Conservation (phyloP, 345 rosid species). For the Stellera chamaejasme region DNA sequence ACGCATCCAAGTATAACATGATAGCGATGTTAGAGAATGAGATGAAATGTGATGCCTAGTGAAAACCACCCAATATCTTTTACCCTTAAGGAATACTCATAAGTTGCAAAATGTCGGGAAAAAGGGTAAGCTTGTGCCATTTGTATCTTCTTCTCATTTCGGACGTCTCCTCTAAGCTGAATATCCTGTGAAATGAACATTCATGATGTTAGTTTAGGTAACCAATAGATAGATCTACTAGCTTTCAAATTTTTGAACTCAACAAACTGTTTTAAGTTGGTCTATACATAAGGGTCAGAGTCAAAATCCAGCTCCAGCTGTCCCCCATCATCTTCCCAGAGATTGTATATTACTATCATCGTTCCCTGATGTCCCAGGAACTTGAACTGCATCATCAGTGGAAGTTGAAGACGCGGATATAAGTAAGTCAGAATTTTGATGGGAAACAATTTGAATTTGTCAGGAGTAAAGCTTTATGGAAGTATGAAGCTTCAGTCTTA, state of each 20-base stretch:
- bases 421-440: too few species aligned
- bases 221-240: background rate
- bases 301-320: slow-evolving; percentile 64
- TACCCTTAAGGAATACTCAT: slow-evolving; percentile 68
- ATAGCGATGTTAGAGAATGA: too few species aligned
- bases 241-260: background rate
- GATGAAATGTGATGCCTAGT: too few species aligned
- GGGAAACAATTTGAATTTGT: background rate
- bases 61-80: too few species aligned
- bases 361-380: slow-evolving; percentile 43
- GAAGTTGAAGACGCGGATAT: background rate
- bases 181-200: slow-evolving; percentile 47
- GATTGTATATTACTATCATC: slow-evolving; percentile 56
- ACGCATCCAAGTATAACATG: too few species aligned
- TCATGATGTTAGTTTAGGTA: background rate
- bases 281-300: slow-evolving; percentile 41
- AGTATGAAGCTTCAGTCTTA: too few species aligned
- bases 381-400: slow-evolving; percentile 35
- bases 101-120: slow-evolving; percentile 55
- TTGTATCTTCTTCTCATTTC: slow-evolving; percentile 51
- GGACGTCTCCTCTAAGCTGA: slow-evolving; percentile 62
- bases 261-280: slow-evolving; percentile 1
- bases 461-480: background rate
- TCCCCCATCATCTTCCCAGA: slow-evolving; percentile 78
- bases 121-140: slow-evolving; percentile 52